Base-by-base conservation (phyloP, 2,329 filamentous ascomycete genomes). In the Calonectria ilicicola region DNA sequence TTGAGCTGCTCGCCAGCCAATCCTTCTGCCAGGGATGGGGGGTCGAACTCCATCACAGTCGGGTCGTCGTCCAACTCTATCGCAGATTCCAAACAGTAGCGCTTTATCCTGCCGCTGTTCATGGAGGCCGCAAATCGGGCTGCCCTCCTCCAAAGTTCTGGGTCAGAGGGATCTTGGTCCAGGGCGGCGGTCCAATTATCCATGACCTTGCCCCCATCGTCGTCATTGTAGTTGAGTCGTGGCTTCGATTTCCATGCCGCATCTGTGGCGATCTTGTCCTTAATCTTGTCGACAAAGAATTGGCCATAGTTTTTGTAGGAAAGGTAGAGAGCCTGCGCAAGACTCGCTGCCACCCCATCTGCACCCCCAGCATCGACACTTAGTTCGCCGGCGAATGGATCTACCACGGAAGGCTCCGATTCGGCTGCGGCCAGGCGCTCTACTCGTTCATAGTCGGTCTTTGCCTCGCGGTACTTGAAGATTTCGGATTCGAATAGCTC, bases 241-340 rank as follows among this genome's bases (percentile, higher is more conserved):
- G 63, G 29, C 47, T 80, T 79, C 1, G 74, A 67, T 32, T 77
- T 79, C 82, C 88, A 82, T 90, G 85, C 77, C 88, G 92, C 76
- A 93, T 90, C 70, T 85, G 87, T 81, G n/a, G 68, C 69, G 6
- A 63, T 70, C 40, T 75, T 69, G 23, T 85, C 84, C 68, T 82
- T 85, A 4, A 84, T 76, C 65, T 82, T 84, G 67, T 99, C 96
- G n/a, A 99, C 87, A 70, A 93, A 87, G 81, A 98, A 98, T 80
- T 98, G 95, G 49, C 95, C 97, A 84, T 96, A 93, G 79, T 98
- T 99, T 84, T 98, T 99, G 87, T 97, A 95, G 1, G 96, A 94
- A 9, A 99, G 89, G 80, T 98, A 98, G 23, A 98, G 89, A 14
- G 97, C 95, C 80, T 98, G 96, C 0, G 95, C 93, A 12, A 98